Evolutionary conservation across 2,329 filamentous ascomycete genomes (phyloP).

Genomic region (Alternaria sp.): DNA sequence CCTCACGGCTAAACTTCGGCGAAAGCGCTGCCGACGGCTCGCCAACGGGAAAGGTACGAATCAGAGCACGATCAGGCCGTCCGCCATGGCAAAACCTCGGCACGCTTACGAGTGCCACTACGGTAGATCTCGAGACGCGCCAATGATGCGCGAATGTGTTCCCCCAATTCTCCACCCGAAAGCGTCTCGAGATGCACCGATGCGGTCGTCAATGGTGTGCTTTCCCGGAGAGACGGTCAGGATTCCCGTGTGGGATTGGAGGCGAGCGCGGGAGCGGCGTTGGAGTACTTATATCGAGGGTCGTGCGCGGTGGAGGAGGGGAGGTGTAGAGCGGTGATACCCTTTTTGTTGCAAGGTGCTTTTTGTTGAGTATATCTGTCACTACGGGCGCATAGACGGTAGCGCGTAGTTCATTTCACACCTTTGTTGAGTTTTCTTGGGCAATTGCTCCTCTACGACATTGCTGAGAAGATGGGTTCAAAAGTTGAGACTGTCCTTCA

Average conservation of each 20-base stretch:
- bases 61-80: constrained; percentile 12
- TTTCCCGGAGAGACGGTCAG: constrained; percentile 24
- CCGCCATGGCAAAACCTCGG: constrained; percentile 28
- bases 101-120: constrained; percentile 2
- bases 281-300: constrained; percentile 8
- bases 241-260: constrained; percentile 10
- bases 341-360: background rate
- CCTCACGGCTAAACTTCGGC: constrained; percentile 12
- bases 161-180: constrained; percentile 17
- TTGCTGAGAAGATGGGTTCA: constrained; percentile 23
- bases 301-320: background rate
- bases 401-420: background rate
- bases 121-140: constrained; percentile 7
- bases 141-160: constrained; percentile 14
- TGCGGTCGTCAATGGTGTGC: background rate
- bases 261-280: background rate
- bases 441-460: background rate
- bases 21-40: constrained; percentile 4
- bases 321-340: constrained; percentile 1
- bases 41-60: background rate
- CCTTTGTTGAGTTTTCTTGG: background rate
- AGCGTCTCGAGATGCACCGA: constrained; percentile 7
- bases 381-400: background rate
- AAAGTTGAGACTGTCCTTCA: constrained; percentile 38
- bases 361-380: background rate